Base-by-base conservation (phyloP, 2,329 filamentous ascomycete species). In the Colletotrichum euphorbiae region DNA sequence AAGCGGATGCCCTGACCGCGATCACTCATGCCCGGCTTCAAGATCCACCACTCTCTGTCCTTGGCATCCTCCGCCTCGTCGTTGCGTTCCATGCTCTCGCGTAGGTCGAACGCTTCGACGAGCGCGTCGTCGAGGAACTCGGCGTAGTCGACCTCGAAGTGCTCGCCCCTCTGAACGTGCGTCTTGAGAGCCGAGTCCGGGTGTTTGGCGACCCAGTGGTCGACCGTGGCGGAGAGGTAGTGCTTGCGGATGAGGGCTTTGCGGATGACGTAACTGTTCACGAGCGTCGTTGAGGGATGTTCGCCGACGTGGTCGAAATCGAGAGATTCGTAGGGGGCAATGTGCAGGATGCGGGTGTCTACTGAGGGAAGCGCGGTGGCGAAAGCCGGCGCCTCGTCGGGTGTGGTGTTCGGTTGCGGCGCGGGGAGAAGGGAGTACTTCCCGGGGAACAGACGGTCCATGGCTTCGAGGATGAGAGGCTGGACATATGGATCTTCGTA, bases 21-120 rank as follows among this genome's bases (percentile, higher is more conserved):
- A 77, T 99, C 96, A 78, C 93, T 97, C 96, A 99, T 98, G 8
- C 95, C 92, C 0, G 96, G 95, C 80, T 99, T 99, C 68, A 99
- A 79, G 72, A 99, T 98, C 96, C 96, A 99, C 95, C 95, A 99
- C 77, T 97, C 89, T 67, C 86, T 85, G 46, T 86, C 81, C 19
- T 62, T 69, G 55, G 71, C 71, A 46, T 70, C 71, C 40, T 62
- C 63, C 3, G 59, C 52, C 12, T 66, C 70, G 6, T 69, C 67
- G 73, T 97, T 97, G 51, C 84, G 84, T 36, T 87, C 87, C 78
- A 97, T 85, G 72, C 92, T 94, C 64, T 93, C 93, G 19, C 90
- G 86, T 58, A 99, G 80, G 75, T 98, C 96, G 77, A 91, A 98
- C 0, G 92, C 92, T 78, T 99, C 96, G 2, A 97, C 85, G 7